These are phyloP conservation scores for Jaltomata sinuosa DNA, from an alignment of 257 asterid genomes.

Conservation along the genomic window DNA sequence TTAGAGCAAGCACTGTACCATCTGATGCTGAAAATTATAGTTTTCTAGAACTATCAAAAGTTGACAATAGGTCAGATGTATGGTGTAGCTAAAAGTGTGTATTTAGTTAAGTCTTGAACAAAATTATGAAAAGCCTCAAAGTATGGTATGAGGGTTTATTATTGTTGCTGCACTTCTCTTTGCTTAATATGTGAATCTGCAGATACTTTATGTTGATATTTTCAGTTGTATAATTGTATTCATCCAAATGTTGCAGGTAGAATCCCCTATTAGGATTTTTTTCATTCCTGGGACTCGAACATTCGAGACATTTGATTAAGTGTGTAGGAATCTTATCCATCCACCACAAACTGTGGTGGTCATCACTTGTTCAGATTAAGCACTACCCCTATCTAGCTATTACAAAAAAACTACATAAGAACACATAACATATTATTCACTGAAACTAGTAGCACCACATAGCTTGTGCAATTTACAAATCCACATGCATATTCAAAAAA, in stretches of 20 bases:
- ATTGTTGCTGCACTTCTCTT: not conserved
- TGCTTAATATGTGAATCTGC: not conserved
- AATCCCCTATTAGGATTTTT: not conserved
- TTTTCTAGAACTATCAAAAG: not conserved
- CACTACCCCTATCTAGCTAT: not conserved
- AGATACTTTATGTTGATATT: not conserved
- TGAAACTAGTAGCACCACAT: not conserved
- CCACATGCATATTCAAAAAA: not conserved
- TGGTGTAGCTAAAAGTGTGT: not conserved
- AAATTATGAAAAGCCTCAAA: not conserved
- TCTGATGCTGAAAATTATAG: not conserved
- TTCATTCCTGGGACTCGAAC: not conserved
- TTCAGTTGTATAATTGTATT: not conserved
- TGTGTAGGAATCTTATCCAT: not conserved
- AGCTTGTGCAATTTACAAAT: not conserved
- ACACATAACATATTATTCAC: not conserved
- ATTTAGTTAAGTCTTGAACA: not conserved
- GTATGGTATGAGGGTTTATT: not conserved
- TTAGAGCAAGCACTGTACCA: not conserved
- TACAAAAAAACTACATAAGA: not conserved
- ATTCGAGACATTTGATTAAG: not conserved
- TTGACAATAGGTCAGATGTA: not conserved
- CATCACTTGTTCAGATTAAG: not conserved
- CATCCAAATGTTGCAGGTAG: not conserved
- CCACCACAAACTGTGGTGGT: not conserved